Conservation (phyloP, 306 rosid genomes). For the Casuarina glauca region DNA sequence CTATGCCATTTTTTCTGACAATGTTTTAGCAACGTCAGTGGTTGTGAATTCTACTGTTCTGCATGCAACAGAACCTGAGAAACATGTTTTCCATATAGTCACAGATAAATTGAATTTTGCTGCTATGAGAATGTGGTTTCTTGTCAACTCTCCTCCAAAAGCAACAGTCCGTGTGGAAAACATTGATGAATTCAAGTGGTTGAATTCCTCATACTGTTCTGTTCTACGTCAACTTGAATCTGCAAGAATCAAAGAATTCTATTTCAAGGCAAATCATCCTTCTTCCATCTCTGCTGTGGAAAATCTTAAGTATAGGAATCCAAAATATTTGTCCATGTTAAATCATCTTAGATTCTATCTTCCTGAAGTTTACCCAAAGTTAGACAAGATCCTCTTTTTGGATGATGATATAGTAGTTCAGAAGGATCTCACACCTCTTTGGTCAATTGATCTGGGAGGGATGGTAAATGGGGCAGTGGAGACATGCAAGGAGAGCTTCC, state of each 20-base stretch:
- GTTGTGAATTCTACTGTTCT: constrained; percentile 86
- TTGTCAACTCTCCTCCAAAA: constrained; percentile 72
- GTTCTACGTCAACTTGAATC: constrained; percentile 96
- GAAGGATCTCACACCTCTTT: constrained; percentile 85
- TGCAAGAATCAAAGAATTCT: constrained; percentile 84
- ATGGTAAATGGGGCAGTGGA: constrained; percentile 99
- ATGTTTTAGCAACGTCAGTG: constrained; percentile 91
- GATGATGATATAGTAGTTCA: constrained; percentile 98
- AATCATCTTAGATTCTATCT: constrained; percentile 95
- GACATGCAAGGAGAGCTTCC: constrained; percentile 99
- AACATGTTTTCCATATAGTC: constrained; percentile 91
- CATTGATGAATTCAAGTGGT: constrained; percentile 92
- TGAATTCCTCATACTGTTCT: constrained; percentile 95
- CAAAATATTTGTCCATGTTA: constrained; percentile 92
- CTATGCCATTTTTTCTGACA: constrained; percentile 95
- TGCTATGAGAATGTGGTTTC: constrained; percentile 97
- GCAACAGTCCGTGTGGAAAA: constrained; percentile 79
- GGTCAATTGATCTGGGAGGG: constrained; percentile 86
- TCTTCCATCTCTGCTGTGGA: constrained; percentile 88
- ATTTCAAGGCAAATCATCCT: constrained; percentile 90
- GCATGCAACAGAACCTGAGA: constrained; percentile 84
- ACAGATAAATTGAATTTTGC: constrained; percentile 87
- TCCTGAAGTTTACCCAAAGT: constrained; percentile 90
- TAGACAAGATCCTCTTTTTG: constrained; percentile 86
- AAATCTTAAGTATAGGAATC: constrained; percentile 88